phyloP scores from a whole-genome alignment of 2,329 filamentous ascomycete genomes.

The Ophiostoma australiae region DNA sequence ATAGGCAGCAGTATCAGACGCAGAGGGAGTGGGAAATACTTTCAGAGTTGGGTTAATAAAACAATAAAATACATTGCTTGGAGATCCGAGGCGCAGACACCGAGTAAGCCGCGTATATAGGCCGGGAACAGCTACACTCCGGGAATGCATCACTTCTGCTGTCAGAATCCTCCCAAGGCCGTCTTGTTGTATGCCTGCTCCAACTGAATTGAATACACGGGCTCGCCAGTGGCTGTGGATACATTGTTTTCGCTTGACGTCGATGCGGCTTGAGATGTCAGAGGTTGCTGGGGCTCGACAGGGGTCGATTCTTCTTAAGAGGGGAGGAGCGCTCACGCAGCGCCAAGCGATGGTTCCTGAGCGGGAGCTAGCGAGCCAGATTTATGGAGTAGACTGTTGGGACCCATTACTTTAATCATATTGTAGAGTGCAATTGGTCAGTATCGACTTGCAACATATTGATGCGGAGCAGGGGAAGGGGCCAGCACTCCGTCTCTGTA shows the following conservation, averaged over 20 bases:
- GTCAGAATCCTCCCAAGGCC: too few species aligned
- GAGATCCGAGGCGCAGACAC: background rate
- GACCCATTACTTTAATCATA: slow-evolving; percentile 18
- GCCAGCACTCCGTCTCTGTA: background rate
- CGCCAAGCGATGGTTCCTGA: slow-evolving; percentile 4
- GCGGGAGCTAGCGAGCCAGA: slow-evolving; percentile 19
- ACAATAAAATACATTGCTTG: background rate
- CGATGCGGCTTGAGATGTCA: slow-evolving; percentile 32
- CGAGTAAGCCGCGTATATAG: background rate
- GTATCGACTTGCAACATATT: background rate
- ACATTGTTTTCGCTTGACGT: slow-evolving; percentile 26
- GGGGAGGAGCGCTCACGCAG: background rate
- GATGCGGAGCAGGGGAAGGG: background rate
- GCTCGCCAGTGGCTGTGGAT: background rate
- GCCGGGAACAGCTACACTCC: background rate
- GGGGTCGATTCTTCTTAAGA: background rate
- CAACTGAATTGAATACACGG: background rate
- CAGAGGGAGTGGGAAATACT: background rate
- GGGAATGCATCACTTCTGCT: too few species aligned
- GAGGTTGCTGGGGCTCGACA: slow-evolving; percentile 24
- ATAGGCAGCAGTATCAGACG: background rate
- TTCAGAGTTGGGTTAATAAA: background rate
- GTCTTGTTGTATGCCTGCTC: background rate
- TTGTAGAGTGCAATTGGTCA: background rate
- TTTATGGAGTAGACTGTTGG: background rate